Percentiles rank a stretch among this genome's conserved stretches.
phyloP scores from a whole-genome alignment of 768 basidiomycete genomes.

The Naganishia vishniacii region DNA sequence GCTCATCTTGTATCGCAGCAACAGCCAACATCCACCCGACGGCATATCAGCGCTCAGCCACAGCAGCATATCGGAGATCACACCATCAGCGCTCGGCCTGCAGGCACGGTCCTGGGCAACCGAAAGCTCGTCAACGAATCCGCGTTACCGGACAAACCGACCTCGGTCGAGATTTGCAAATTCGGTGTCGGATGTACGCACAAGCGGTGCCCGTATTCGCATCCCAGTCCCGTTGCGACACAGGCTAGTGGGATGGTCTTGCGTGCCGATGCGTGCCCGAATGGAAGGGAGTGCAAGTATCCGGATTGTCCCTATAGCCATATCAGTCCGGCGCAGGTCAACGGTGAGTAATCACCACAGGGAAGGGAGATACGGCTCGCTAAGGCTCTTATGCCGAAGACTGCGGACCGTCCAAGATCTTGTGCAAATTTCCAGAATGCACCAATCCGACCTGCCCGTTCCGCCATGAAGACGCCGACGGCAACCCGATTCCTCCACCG shows the following conservation, averaged over 20 bases:
- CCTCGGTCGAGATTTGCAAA: conserved; percentile 65
- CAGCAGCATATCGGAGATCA: conserved; percentile 37
- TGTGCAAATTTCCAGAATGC: conserved; percentile 49
- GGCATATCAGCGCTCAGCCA: conserved; percentile 24
- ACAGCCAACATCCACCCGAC: neutral
- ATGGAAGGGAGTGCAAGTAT: conserved; percentile 81
- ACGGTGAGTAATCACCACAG: conserved; percentile 54
- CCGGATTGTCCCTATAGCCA: conserved; percentile 89
- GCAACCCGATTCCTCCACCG: conserved; percentile 46
- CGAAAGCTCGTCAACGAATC: conserved; percentile 23
- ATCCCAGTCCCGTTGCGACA: conserved; percentile 95
- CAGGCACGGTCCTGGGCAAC: conserved; percentile 30
- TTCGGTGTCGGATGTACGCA: conserved; percentile 87
- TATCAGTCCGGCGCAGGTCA: conserved; percentile 75
- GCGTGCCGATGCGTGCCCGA: conserved; percentile 86
- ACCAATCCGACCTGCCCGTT: conserved; percentile 48
- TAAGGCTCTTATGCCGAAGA: neutral
- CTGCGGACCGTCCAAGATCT: conserved; percentile 29
- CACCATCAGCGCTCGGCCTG: conserved; percentile 33
- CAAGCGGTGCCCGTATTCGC: conserved; percentile 79
- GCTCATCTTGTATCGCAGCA: neutral
- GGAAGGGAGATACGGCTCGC: conserved; percentile 26
- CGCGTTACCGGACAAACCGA: conserved; percentile 36
- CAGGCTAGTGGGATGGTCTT: conserved; percentile 89
- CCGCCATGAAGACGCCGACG: conserved; percentile 46